These are phyloP conservation scores for Polytolypa hystricis DNA, from an alignment of 2,329 filamentous ascomycete genomes.

Conservation along the genomic window DNA sequence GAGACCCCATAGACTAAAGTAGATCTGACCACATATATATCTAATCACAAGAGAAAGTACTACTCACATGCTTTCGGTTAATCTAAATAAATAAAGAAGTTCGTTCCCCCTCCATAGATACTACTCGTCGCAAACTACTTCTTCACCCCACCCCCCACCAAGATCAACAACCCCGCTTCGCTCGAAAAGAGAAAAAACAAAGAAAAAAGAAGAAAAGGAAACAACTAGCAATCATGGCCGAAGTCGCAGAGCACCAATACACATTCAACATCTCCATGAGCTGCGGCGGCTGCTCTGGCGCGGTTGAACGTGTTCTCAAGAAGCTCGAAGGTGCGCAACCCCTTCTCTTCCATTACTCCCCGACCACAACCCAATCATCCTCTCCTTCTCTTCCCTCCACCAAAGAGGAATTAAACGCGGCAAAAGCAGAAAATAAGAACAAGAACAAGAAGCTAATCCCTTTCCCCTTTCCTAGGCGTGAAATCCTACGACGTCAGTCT, in stretches of 20 bases:
- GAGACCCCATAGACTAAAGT: no score
- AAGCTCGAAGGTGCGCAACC: slow-evolving; percentile 66
- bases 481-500: slow-evolving; percentile 80
- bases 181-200: neutral
- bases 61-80: no score
- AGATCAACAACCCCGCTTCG: neutral
- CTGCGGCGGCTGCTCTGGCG: slow-evolving; percentile 93
- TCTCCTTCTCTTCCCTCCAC: slow-evolving; percentile 3
- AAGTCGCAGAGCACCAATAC: slow-evolving; percentile 75
- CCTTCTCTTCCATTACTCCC: slow-evolving; percentile 3
- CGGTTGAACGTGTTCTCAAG: slow-evolving; percentile 81
- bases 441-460: neutral
- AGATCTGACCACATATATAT: no score
- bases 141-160: no score
- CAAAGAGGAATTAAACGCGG: neutral
- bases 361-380: neutral
- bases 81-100: no score
- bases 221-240: slow-evolving; percentile 1
- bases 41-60: no score
- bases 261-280: slow-evolving; percentile 91
- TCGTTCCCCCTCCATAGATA: no score
- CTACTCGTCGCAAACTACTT: no score
- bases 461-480: slow-evolving; percentile 49
- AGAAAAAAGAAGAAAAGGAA: neutral
- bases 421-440: neutral